phyloP scores from a whole-genome alignment of 371 early-diverging fungal genomes.

The Sporodiniella umbellata region DNA sequence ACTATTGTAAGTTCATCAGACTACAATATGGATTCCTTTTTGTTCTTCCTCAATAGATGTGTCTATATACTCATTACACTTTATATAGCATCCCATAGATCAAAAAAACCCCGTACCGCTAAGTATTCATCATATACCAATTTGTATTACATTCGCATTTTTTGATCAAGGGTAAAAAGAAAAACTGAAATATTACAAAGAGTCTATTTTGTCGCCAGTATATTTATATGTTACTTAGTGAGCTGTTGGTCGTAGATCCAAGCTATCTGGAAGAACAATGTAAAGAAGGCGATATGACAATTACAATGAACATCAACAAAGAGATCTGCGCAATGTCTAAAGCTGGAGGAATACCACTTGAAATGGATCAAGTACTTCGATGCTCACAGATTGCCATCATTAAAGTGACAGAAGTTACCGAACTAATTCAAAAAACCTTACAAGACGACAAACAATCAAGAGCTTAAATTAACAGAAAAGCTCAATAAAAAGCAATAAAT shows the following conservation, averaged over 20 bases:
- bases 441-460: conserved; percentile 45
- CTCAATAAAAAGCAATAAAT: too few relatives aligned
- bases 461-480: too few relatives aligned
- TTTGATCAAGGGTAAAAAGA: conserved; percentile 75
- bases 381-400: conserved; percentile 75
- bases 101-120: conserved; percentile 91
- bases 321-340: conserved; percentile 91
- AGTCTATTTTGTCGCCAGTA: background rate
- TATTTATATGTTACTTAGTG: conserved; percentile 37
- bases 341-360: conserved; percentile 85
- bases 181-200: background rate
- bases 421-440: conserved; percentile 62
- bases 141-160: conserved; percentile 89
- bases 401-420: conserved; percentile 73
- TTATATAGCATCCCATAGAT: conserved; percentile 76
- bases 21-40: background rate
- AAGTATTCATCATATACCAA: conserved; percentile 91
- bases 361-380: conserved; percentile 63
- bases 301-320: conserved; percentile 87
- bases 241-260: conserved; percentile 83
- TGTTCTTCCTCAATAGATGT: too few relatives aligned
- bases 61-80: too few relatives aligned
- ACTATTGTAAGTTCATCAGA: conserved; percentile 79
- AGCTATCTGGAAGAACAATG: conserved; percentile 80
- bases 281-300: conserved; percentile 76